A percentile compares a stretch with the other conserved stretches of the same genome.
Evolutionary conservation across 768 basidiomycete species (phyloP).

Genomic region (Solioccasus polychromus): DNA sequence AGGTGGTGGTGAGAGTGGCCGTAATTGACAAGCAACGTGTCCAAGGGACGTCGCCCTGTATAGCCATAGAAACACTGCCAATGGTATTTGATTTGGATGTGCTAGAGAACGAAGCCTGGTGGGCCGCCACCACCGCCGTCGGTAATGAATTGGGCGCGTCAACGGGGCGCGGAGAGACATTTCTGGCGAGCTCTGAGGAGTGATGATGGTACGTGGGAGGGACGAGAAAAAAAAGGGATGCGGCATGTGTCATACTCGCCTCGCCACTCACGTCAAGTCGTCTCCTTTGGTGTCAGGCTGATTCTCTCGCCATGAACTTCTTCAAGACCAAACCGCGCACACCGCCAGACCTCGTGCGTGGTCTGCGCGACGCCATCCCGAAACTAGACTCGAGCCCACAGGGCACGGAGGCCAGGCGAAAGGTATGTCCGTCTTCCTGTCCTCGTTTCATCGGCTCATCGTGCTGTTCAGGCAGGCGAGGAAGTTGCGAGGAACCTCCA

Average conservation of each 20-base stretch:
- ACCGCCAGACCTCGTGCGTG: conserved; percentile 83
- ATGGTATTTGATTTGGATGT: background rate
- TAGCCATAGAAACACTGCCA: background rate
- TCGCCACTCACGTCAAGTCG: conserved; percentile 2
- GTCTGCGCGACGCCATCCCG: conserved; percentile 74
- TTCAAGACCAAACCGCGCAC: conserved; percentile 90
- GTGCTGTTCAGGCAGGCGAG: conserved; percentile 65
- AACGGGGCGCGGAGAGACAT: background rate
- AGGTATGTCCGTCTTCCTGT: conserved; percentile 49
- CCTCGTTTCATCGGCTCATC: conserved; percentile 1
- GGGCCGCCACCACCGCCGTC: background rate
- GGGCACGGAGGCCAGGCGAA: conserved; percentile 73
- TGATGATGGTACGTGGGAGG: background rate
- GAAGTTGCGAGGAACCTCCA: conserved; percentile 88
- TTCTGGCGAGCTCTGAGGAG: conserved; percentile 5
- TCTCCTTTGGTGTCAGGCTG: too few relatives aligned
- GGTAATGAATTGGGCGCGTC: too few relatives aligned
- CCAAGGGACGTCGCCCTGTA: background rate
- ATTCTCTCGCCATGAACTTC: conserved; percentile 74
- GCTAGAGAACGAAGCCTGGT: background rate
- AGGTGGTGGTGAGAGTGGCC: too few relatives aligned
- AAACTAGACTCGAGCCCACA: conserved; percentile 72
- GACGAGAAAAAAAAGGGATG: conserved; percentile 7
- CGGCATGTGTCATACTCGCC: conserved; percentile 17
- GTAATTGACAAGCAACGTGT: too few relatives aligned